Evolutionary conservation across 176 grass and related monocot genomes (phyloP), one percentile per base, ranked within the genome.

Genomic region (Oryza glumipatula): DNA sequence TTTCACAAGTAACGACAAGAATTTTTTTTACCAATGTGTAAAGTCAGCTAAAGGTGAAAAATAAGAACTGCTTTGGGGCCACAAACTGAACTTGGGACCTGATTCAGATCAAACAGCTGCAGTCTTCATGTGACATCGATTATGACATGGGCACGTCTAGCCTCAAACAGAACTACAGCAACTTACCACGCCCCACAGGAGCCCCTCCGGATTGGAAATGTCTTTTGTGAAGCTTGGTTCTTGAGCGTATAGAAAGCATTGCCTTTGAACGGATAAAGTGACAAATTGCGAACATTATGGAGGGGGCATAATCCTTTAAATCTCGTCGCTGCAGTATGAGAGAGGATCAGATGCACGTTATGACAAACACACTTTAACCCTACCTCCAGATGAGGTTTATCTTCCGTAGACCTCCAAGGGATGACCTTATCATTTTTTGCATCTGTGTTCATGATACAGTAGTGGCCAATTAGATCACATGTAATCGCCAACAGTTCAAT

Each of bases 311-410:
- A 68, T 72, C 58, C 67, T 83, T 45, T 26, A 21, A 78, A 79
- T 74, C 79, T 21, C 5, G 15, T 72, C 60, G 73, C 78, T 44
- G 26, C 79, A 74, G 63, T 61, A 7, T 19, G 1, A 70, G 39
- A 83, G 15, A 84, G 65, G 89, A 90, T 87, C 80, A 6, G 89
- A 90, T 90, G 84, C 89, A 70, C 32, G 15, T 63, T 80, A 87
- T 1, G 30, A 87, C 79, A 90, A 90, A 61, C 88, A 13, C 23
- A 72, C 88, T 89, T 84, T 79, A 90, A 60, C 80, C 75, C 83
- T 61, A 73, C 76, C 30, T 24, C 15, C 76, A 83, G 39, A 23
- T 48, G 83, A 78, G 74, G 73, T 38, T 79, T 73, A 61, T 60
- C 54, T 51, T 74, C 38, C 15, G 8, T 79, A 23, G 32, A 81